Conservation (phyloP, 495 filamentous ascomycete species). For the Glarea lozoyensis region DNA sequence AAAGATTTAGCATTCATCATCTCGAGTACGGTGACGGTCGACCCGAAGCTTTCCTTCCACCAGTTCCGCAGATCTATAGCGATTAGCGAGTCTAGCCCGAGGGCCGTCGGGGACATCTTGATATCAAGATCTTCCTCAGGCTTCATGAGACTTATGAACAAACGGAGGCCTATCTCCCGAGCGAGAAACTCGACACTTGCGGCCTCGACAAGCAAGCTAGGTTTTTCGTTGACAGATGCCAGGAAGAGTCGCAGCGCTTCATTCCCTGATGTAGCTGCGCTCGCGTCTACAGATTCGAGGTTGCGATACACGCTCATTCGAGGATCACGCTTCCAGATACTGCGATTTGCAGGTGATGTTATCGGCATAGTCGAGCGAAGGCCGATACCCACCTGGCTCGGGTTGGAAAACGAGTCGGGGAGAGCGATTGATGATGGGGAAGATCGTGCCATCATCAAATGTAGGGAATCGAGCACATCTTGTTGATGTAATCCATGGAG, state of each 20-base stretch:
- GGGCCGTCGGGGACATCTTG: slow-evolving; percentile 24
- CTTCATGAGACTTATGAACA: slow-evolving; percentile 27
- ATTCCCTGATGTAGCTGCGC: not conserved
- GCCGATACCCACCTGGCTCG: slow-evolving; percentile 9
- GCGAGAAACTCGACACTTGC: slow-evolving; percentile 14
- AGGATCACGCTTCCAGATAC: slow-evolving; percentile 17
- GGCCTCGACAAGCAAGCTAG: slow-evolving; percentile 7
- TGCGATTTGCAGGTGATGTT: slow-evolving; percentile 8
- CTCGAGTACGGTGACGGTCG: slow-evolving; percentile 34
- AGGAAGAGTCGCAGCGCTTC: slow-evolving; percentile 15
- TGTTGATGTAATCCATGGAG: not conserved
- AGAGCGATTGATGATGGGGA: no score
- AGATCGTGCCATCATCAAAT: not conserved
- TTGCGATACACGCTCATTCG: slow-evolving; percentile 22
- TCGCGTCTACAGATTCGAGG: not conserved
- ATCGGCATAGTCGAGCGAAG: slow-evolving; percentile 16
- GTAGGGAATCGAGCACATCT: not conserved
- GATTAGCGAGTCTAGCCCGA: slow-evolving; percentile 46
- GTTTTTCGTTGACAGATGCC: slow-evolving; percentile 9
- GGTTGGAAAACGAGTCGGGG: slow-evolving; percentile 1
- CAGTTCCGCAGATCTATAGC: slow-evolving; percentile 49
- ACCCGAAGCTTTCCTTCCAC: slow-evolving; percentile 29
- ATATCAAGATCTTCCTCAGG: slow-evolving; percentile 32
- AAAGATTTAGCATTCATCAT: slow-evolving; percentile 39
- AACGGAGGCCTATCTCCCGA: slow-evolving; percentile 22